Evolutionary conservation across 2,329 filamentous ascomycete genomes (phyloP), one percentile per base, ranked within the genome.

Genomic region (Davidsoniella australis): DNA sequence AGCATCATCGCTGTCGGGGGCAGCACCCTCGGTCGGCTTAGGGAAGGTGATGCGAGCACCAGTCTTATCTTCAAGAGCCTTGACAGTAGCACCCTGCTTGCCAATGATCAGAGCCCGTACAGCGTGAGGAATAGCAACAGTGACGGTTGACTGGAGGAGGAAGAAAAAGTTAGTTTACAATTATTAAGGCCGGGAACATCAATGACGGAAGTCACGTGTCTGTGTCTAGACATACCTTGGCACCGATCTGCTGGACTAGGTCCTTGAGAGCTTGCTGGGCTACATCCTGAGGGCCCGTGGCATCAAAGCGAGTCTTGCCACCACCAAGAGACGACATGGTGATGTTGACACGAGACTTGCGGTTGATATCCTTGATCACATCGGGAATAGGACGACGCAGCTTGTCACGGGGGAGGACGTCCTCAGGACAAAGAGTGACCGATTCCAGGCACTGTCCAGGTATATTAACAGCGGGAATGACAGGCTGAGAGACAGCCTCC

Each of bases 71-170:
- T 89, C 85, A 48, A 98, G 79, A 43, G 82, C 76, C 67, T 93
- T 89, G 62, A 98, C 93, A 54, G 82, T 89, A 23, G 85, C 76
- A 52, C 93, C 93, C 61, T 83, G 80, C 61, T 85, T 87, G 57
- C 91, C 93, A 62, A 98, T 96, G 64, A 98, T 88, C 64, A 89
- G 82, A 48, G 88, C 78, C 54, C 87, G 80, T 18, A 86, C 78
- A 38, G 86, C 89, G 45, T 81, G 75, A 37, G 36, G 9, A 39
- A 48, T 51, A 16, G 24, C 18, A 48, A 55, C 47, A 24, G 54
- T 48, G 7, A 54, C 47, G n/a, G 49, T 50, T 17, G 46, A 54
- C 54, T 55, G 45, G 9, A 38, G 29, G 3, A 51, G 16, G 43
- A 37, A 14, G 16, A 38, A 39, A n/a, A 33, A 45, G 44, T 53